Conservation (phyloP, 257 asterid species). For the Gardenia jasminoides region DNA sequence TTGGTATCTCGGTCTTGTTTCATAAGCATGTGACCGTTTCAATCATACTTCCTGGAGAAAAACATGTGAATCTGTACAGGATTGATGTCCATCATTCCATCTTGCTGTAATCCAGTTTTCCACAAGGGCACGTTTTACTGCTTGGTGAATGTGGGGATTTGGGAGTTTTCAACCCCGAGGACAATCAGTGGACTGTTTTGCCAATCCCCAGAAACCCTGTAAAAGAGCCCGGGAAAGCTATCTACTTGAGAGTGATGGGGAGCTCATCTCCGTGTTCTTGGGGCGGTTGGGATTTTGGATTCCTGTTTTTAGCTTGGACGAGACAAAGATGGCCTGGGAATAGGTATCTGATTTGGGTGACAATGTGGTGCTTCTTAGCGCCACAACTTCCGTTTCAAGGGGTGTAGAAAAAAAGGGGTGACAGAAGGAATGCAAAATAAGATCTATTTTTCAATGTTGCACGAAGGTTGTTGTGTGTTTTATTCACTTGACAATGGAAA, state of each 20-base stretch:
- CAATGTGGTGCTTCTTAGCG: neutral
- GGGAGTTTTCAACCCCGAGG: neutral
- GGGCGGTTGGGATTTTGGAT: neutral
- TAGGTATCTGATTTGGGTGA: neutral
- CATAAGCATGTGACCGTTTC: neutral
- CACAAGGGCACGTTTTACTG: neutral
- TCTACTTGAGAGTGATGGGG: neutral
- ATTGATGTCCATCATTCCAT: neutral
- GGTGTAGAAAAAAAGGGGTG: neutral
- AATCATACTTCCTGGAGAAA: neutral
- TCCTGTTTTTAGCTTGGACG: neutral
- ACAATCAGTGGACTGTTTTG: neutral
- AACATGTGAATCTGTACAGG: neutral
- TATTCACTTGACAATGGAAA: neutral
- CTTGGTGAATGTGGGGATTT: neutral
- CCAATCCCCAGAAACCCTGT: neutral
- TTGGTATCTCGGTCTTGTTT: neutral
- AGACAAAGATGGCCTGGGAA: neutral
- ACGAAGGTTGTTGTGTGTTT: neutral
- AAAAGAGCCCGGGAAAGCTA: neutral
- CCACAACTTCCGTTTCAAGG: neutral
- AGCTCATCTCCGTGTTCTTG: neutral
- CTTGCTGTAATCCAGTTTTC: neutral
- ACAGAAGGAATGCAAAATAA: neutral
- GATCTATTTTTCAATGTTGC: neutral